These are phyloP conservation scores for Diplodia seriata DNA, from an alignment of 2,329 filamentous ascomycete species.

Conservation along the genomic window DNA sequence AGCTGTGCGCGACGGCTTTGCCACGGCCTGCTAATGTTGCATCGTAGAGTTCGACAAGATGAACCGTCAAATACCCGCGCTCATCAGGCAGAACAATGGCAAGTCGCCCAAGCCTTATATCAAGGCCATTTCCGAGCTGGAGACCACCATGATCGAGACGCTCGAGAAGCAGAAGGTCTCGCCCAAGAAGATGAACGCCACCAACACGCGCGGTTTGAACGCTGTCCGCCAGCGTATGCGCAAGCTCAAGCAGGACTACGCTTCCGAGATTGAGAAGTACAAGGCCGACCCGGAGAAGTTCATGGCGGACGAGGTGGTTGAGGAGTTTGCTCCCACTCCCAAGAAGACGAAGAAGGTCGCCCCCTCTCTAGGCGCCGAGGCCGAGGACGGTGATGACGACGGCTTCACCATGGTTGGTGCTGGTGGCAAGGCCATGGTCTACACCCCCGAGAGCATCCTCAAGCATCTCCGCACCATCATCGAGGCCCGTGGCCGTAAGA, in stretches of 20 bases:
- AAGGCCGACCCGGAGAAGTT: constrained; percentile 83
- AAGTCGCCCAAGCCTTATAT: constrained; percentile 90
- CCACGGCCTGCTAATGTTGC: constrained; percentile 36
- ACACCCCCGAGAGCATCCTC: constrained; percentile 96
- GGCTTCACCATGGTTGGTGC: constrained; percentile 90
- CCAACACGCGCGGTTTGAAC: constrained; percentile 91
- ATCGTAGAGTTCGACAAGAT: constrained; percentile 87
- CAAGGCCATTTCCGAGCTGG: constrained; percentile 89
- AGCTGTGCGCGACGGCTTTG: background rate
- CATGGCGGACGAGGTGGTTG: constrained; percentile 84
- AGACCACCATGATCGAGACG: constrained; percentile 93
- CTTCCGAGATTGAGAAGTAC: constrained; percentile 85
- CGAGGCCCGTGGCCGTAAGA: constrained; percentile 98
- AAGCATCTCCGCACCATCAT: constrained; percentile 94
- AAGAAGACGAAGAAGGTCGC: constrained; percentile 57
- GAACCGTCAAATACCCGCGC: constrained; percentile 75
- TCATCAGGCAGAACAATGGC: constrained; percentile 66
- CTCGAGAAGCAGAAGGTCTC: constrained; percentile 95
- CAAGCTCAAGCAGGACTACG: constrained; percentile 97
- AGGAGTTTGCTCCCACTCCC: constrained; percentile 62
- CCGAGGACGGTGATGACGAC: constrained; percentile 71
- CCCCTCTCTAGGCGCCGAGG: constrained; percentile 59
- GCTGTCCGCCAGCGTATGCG: constrained; percentile 97
- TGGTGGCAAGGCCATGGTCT: constrained; percentile 86
- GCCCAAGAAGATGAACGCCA: constrained; percentile 98